Percentiles rank a stretch among this genome's conserved stretches.
phyloP scores from a whole-genome alignment of 2,329 filamentous ascomycete species.

The Magnaporthales sp. region DNA sequence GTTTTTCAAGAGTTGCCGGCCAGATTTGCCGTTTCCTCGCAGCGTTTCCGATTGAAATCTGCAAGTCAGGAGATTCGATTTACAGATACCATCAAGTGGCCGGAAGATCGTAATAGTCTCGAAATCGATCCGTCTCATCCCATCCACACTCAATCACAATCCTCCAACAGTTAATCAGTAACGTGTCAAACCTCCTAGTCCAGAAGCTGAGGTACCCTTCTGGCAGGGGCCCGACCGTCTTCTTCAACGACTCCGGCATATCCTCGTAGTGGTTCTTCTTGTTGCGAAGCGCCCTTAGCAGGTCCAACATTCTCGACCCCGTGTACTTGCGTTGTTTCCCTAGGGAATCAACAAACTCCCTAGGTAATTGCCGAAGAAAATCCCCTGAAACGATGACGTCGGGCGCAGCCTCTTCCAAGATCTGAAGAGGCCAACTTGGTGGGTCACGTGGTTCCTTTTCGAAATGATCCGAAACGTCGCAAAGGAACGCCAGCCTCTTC shows the following conservation, averaged over 20 bases:
- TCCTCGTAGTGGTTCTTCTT: conserved; percentile 98
- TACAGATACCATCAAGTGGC: conserved; percentile 15
- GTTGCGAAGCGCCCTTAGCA: conserved; percentile 82
- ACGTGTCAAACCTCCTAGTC: conserved; percentile 67
- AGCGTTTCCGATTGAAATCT: not conserved
- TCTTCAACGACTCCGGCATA: conserved; percentile 72
- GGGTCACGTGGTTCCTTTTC: conserved; percentile 86
- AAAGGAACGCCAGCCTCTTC: conserved; percentile 86
- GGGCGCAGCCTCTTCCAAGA: conserved; percentile 45
- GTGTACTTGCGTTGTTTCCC: conserved; percentile 96
- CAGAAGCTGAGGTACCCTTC: conserved; percentile 81
- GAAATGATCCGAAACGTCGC: conserved; percentile 92
- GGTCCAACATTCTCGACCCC: conserved; percentile 71
- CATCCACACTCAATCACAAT: conserved; percentile 61
- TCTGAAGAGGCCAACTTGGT: conserved; percentile 57
- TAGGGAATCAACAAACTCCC: conserved; percentile 77
- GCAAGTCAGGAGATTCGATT: not conserved
- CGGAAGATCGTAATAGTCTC: conserved; percentile 57
- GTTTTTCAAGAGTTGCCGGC: not conserved
- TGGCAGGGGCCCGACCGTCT: conserved; percentile 61
- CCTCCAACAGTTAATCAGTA: conserved; percentile 72
- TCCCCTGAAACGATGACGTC: conserved; percentile 52
- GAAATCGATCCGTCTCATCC: conserved; percentile 57
- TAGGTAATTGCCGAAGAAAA: conserved; percentile 69
- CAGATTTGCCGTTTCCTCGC: not conserved